Conservation (phyloP, 2,329 filamentous ascomycete species). For the Colletotrichum godetiae region DNA sequence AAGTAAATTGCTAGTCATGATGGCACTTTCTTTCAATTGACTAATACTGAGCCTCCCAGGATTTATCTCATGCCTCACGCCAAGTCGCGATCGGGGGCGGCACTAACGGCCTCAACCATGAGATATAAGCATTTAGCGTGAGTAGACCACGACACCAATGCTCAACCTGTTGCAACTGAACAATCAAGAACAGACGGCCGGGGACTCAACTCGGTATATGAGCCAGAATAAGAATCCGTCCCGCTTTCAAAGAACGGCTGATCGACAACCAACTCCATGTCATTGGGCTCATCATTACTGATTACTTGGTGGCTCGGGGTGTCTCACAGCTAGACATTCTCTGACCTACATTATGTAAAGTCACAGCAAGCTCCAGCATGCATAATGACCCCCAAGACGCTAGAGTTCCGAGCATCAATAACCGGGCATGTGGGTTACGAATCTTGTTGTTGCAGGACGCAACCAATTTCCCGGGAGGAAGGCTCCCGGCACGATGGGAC, state of each 20-base stretch:
- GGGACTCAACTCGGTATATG: neutral
- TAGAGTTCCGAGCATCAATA: neutral
- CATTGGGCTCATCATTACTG: neutral
- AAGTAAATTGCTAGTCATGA: neutral
- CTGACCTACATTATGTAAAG: neutral
- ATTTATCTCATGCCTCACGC: neutral
- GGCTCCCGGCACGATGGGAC: slow-evolving; percentile 25
- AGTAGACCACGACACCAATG: neutral
- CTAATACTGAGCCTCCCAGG: neutral
- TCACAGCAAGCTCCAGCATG: slow-evolving; percentile 6
- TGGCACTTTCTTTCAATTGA: neutral
- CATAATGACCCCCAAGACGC: neutral
- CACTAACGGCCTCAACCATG: neutral
- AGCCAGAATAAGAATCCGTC: neutral
- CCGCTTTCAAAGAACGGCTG: neutral
- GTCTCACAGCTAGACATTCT: neutral
- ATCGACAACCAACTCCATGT: neutral
- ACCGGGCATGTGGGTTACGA: slow-evolving; percentile 4
- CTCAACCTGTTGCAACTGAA: neutral
- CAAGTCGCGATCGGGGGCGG: neutral
- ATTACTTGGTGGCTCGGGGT: neutral
- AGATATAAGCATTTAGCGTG: neutral
- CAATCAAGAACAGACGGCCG: neutral
- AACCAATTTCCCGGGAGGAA: slow-evolving; percentile 25
- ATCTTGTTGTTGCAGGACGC: slow-evolving; percentile 15